Base-by-base conservation (phyloP, 1,284 basidiomycete species). In the Singerocomus inundabilis region DNA sequence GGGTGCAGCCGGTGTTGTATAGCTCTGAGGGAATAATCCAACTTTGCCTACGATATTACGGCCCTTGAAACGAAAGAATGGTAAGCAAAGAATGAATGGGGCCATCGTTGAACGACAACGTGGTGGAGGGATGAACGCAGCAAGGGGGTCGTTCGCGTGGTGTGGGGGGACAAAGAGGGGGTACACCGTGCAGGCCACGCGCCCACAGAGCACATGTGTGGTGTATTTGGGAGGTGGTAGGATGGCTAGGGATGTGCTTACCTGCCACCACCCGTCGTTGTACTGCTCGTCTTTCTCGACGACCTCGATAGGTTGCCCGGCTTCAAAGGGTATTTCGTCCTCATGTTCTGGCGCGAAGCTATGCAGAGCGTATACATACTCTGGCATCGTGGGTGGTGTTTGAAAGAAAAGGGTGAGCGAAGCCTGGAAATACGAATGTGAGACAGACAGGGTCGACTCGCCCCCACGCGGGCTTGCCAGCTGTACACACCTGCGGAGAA, bases 191-290 rank as follows among this genome's bases (percentile, higher is more conserved):
- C 12, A 18, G 54, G 48, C 57, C 60, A 61, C 48, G 47, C 48
- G 53, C 41, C 34, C 44, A 51, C 8, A 11, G 37, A 28, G 33
- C 38, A 39, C 44, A 40, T 42, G 43, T 38, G 38, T 13, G 34
- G 42, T 15, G 46, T 48, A 41, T 54, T 39, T 31, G 31, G 45
- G 40, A 50, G 49, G 54, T 63, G 60, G 61, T 50, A 39, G 35
- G 42, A 24, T 0, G n/a, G 37, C 1, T 38, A 34, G 45, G 49
- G 50, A 56, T 34, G 39, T 53, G 76, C 89, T 70, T 62, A 94
- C 94, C 82, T 93, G 88, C 93, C 92, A 98, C 96, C 96, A 99
- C n/a, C 96, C 96, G 70, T 99, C 96, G 36, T 84, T 84, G 67
- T 93, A 99, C 51, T 85, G 74, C 57, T 99, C 96, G 68, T 99